Percentiles rank a stretch among this genome's conserved stretches.
Evolutionary conservation across 2,329 filamentous ascomycete genomes (phyloP).

Genomic region (Xylaria sp.): DNA sequence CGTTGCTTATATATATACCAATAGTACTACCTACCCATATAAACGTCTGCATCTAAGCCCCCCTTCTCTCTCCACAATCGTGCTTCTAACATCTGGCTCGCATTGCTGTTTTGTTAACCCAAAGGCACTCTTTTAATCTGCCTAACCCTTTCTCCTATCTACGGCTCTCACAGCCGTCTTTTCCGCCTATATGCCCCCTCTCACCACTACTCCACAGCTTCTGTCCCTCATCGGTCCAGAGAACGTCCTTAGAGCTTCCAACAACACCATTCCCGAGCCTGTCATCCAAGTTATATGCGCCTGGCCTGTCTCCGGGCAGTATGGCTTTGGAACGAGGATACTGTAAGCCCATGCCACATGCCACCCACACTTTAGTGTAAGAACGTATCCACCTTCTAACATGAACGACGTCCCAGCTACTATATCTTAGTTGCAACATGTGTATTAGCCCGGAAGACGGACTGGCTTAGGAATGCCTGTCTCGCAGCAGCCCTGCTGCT

Average conservation of each 20-base stretch:
- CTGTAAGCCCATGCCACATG: slow-evolving; percentile 47
- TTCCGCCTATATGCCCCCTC: slow-evolving; percentile 50
- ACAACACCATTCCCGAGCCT: slow-evolving; percentile 40
- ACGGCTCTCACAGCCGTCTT: slow-evolving; percentile 24
- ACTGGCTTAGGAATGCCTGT: slow-evolving; percentile 72
- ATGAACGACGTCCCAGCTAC: slow-evolving; percentile 55
- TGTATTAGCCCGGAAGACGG: slow-evolving; percentile 68
- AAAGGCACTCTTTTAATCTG: slow-evolving; percentile 13
- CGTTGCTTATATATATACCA: not conserved
- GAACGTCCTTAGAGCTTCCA: slow-evolving; percentile 33
- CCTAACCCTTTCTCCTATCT: not conserved
- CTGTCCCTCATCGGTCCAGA: slow-evolving; percentile 42
- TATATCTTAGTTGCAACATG: slow-evolving; percentile 73
- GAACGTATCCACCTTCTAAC: slow-evolving; percentile 17
- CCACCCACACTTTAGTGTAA: not conserved
- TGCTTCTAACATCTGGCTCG: slow-evolving; percentile 14
- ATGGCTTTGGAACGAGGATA: slow-evolving; percentile 54
- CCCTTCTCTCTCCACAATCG: slow-evolving; percentile 29
- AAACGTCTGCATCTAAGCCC: slow-evolving; percentile 26
- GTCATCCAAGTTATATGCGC: slow-evolving; percentile 53
- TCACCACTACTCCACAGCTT: slow-evolving; percentile 49
- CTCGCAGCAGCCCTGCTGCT: slow-evolving; percentile 71
- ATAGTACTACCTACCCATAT: not conserved
- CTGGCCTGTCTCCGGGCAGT: slow-evolving; percentile 57
- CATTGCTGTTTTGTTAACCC: not conserved